These are phyloP conservation scores for Mediolabrus comicus DNA, from an alignment of 108 stramenopile species.

Conservation along the genomic window DNA sequence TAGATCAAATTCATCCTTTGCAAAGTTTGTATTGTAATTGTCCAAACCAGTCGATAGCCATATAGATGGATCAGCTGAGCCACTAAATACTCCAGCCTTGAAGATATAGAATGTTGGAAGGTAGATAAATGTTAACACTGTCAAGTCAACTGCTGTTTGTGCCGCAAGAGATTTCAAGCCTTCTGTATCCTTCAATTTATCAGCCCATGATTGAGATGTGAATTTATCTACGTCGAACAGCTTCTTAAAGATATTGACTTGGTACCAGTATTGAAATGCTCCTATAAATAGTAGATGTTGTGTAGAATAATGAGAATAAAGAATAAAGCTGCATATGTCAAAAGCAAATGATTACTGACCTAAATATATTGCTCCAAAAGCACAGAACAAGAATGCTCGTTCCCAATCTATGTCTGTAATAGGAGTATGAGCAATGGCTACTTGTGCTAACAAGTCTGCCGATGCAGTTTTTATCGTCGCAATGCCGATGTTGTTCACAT, in stretches of 20 bases:
- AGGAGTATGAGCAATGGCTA: constrained; percentile 50
- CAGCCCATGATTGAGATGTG: constrained; percentile 49
- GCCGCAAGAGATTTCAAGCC: constrained; percentile 53
- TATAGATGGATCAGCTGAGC: constrained; percentile 44
- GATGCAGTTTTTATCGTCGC: constrained; percentile 57
- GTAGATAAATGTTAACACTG: constrained; percentile 55
- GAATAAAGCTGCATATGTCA: too few relatives aligned
- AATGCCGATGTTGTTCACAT: constrained; percentile 55
- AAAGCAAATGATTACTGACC: constrained; percentile 7
- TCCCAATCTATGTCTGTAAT: constrained; percentile 40
- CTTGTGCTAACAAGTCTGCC: constrained; percentile 55
- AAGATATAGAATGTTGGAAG: constrained; percentile 74
- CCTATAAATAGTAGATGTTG: constrained; percentile 17
- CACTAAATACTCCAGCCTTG: constrained; percentile 66
- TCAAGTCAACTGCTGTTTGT: constrained; percentile 66
- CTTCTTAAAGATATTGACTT: constrained; percentile 68
- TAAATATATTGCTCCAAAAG: constrained; percentile 52
- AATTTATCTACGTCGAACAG: constrained; percentile 66
- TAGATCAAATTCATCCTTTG: constrained; percentile 60
- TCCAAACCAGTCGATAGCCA: constrained; percentile 54
- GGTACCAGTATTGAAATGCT: constrained; percentile 73
- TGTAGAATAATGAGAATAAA: neutral
- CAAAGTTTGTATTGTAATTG: constrained; percentile 51
- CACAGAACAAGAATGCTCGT: constrained; percentile 47
- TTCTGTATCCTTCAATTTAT: constrained; percentile 53